Conservation (phyloP, 1,284 basidiomycete genomes). For the Ustilago curta region DNA sequence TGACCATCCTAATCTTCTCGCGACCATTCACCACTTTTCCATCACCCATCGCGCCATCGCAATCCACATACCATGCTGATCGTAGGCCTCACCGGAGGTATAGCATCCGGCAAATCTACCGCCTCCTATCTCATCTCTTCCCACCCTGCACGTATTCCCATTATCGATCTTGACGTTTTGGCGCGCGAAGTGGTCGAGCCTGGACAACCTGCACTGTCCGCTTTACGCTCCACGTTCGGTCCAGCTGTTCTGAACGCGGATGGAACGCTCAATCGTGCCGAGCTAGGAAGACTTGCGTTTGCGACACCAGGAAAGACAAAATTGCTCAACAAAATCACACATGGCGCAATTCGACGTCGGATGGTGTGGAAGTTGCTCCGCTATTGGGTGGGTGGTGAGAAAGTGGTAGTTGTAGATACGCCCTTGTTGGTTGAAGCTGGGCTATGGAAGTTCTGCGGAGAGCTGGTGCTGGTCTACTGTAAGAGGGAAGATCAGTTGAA, state of each 20-base stretch:
- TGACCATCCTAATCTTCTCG: conserved; percentile 6
- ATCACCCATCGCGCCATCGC: background rate
- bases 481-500: conserved; percentile 56
- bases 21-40: conserved; percentile 1
- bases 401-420: conserved; percentile 86
- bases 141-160: conserved; percentile 75
- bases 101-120: conserved; percentile 88
- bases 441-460: conserved; percentile 85
- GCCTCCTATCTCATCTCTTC: conserved; percentile 81
- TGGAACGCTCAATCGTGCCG: conserved; percentile 83
- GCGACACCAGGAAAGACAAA: conserved; percentile 75
- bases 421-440: conserved; percentile 93
- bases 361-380: conserved; percentile 80
- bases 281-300: conserved; percentile 88
- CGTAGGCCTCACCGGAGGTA: conserved; percentile 94
- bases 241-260: conserved; percentile 76
- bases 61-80: conserved; percentile 71
- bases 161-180: conserved; percentile 92
- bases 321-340: conserved; percentile 85
- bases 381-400: conserved; percentile 82
- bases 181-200: conserved; percentile 89
- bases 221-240: conserved; percentile 82
- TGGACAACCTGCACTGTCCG: conserved; percentile 79
- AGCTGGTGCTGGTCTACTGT: conserved; percentile 86
- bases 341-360: conserved; percentile 83